phyloP scores from a whole-genome alignment of 305 asterid species.

The Plantago coronopus region DNA sequence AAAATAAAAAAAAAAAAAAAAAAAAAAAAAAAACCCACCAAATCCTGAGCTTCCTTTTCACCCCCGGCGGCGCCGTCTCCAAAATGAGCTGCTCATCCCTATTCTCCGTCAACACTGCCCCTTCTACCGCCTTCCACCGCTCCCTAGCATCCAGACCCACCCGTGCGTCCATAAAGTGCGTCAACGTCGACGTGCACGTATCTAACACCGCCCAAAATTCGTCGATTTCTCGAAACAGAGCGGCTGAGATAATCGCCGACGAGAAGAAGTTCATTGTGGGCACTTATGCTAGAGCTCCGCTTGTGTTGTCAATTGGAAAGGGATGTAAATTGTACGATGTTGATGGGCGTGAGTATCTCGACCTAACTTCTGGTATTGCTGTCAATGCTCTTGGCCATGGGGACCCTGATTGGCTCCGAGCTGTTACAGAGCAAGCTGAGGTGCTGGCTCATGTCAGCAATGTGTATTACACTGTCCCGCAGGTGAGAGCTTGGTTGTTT shows the following conservation, averaged over 20 bases:
- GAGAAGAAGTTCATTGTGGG: slow-evolving; percentile 69
- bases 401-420: slow-evolving; percentile 74
- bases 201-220: slow-evolving; percentile 26
- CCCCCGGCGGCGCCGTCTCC: not conserved
- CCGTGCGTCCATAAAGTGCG: slow-evolving; percentile 36
- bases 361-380: slow-evolving; percentile 80
- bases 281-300: slow-evolving; percentile 72
- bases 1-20: too few species aligned
- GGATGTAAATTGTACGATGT: slow-evolving; percentile 81
- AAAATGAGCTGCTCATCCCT: slow-evolving; percentile 48
- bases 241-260: slow-evolving; percentile 61
- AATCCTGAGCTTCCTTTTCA: too few species aligned
- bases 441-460: slow-evolving; percentile 81
- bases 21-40: too few species aligned
- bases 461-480: slow-evolving; percentile 60
- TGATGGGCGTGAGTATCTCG: slow-evolving; percentile 84
- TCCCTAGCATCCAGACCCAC: slow-evolving; percentile 22
- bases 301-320: slow-evolving; percentile 66
- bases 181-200: slow-evolving; percentile 42
- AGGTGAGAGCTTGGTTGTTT: slow-evolving; percentile 35
- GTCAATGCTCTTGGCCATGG: slow-evolving; percentile 95
- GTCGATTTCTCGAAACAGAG: slow-evolving; percentile 22
- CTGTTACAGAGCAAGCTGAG: slow-evolving; percentile 61
- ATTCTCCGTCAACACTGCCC: slow-evolving; percentile 31
- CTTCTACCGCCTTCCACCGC: slow-evolving; percentile 26